Conservation (phyloP, 805 yeast species). For the Lipomyces kockii region DNA sequence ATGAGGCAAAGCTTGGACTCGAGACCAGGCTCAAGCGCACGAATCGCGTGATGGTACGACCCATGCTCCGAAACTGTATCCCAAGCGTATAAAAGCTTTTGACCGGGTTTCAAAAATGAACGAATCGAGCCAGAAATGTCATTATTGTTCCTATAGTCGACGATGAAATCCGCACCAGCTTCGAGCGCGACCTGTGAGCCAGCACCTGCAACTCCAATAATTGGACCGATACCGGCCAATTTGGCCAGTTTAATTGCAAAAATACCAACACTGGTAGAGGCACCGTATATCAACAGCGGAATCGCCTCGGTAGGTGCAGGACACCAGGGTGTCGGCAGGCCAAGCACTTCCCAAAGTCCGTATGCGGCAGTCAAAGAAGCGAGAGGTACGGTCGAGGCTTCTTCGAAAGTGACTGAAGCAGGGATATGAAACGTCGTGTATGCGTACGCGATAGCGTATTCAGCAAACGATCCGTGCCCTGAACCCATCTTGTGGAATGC, state of each 20-base stretch:
- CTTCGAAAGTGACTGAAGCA: conserved; percentile 9
- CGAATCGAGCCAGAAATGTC: conserved; percentile 10
- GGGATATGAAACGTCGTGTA: conserved; percentile 21
- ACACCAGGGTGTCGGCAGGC: conserved; percentile 18
- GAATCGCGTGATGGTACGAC: background rate
- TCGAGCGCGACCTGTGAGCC: conserved; percentile 17
- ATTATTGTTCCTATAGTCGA: conserved; percentile 18
- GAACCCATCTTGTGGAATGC: conserved; percentile 22
- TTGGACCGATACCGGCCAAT: conserved; percentile 18
- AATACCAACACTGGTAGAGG: conserved; percentile 21
- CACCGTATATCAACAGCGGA: conserved; percentile 21
- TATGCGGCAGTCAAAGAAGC: conserved; percentile 20
- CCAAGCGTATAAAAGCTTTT: conserved; percentile 12
- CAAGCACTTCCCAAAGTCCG: conserved; percentile 11
- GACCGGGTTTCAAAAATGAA: conserved; percentile 7
- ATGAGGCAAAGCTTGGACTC: conserved; percentile 6
- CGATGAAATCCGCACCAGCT: conserved; percentile 16
- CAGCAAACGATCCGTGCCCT: conserved; percentile 20
- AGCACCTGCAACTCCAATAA: conserved; percentile 27
- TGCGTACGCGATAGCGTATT: conserved; percentile 20
- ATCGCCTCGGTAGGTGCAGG: conserved; percentile 6
- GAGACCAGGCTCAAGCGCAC: conserved; percentile 13
- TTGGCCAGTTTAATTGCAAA: conserved; percentile 23
- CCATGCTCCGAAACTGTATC: conserved; percentile 22
- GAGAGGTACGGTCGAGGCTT: conserved; percentile 24